Evolutionary conservation across 306 rosid genomes (phyloP).

Genomic region (Castanea sativa): DNA sequence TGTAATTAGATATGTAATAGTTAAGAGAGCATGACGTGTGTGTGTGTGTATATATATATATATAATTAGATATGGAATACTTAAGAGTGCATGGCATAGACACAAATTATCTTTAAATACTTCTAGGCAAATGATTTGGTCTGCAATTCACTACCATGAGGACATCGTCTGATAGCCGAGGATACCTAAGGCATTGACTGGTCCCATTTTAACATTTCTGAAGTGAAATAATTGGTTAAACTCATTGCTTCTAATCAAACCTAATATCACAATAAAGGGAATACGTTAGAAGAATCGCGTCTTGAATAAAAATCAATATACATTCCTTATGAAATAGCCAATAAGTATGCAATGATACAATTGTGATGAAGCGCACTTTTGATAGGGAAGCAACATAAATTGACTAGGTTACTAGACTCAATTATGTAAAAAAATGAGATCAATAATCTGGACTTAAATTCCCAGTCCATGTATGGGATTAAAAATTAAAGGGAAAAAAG

Average conservation of each 20-base stretch:
- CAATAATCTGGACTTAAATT: constrained; percentile 16
- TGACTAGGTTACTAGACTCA: constrained; percentile 10
- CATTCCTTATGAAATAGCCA: background rate
- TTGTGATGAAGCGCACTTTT: background rate
- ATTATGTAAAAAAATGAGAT: constrained; percentile 23
- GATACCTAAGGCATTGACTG: too few relatives aligned
- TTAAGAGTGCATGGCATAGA: background rate
- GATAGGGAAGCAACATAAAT: background rate
- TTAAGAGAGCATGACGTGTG: too few relatives aligned
- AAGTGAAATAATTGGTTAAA: background rate
- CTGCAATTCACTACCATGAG: background rate
- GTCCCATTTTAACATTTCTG: background rate
- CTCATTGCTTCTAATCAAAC: background rate
- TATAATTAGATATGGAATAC: too few relatives aligned
- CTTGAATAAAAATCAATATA: background rate
- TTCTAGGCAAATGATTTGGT: background rate
- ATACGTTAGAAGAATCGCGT: background rate
- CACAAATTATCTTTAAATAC: background rate
- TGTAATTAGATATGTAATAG: too few relatives aligned
- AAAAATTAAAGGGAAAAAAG: constrained; percentile 8
- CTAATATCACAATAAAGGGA: background rate
- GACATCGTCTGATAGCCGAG: background rate
- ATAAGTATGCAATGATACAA: background rate
- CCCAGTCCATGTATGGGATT: background rate
- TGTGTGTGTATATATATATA: too few relatives aligned